These are phyloP conservation scores for Penicillium turbatum DNA, from an alignment of 495 filamentous ascomycete species.

Conservation along the genomic window DNA sequence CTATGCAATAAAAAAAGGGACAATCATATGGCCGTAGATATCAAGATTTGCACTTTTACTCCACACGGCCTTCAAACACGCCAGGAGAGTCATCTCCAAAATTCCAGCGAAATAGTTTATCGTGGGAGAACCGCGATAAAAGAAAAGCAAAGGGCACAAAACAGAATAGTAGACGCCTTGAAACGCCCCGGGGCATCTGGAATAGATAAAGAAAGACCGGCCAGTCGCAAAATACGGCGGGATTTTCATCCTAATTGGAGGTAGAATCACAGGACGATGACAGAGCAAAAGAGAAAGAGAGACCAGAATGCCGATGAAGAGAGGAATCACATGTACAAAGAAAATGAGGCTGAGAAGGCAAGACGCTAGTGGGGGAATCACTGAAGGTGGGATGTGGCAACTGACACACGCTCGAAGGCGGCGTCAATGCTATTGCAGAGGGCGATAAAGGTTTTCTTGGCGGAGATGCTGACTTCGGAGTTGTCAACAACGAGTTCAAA, in stretches of 20 bases:
- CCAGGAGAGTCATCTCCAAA: constrained; percentile 20
- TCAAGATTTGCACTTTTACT: constrained; percentile 22
- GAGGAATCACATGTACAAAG: constrained; percentile 23
- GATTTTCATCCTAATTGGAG: neutral
- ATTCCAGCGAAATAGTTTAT: constrained; percentile 23
- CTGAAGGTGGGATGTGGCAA: constrained; percentile 44
- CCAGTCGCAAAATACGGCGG: constrained; percentile 16
- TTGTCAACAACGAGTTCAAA: constrained; percentile 60
- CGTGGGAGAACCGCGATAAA: constrained; percentile 19
- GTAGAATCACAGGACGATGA: constrained; percentile 28
- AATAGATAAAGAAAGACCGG: neutral
- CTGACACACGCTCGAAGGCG: constrained; percentile 45
- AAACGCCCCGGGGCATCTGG: constrained; percentile 20
- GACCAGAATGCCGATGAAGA: constrained; percentile 16
- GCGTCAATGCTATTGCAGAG: constrained; percentile 50
- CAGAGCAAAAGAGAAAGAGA: constrained; percentile 2
- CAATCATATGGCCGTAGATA: constrained; percentile 12
- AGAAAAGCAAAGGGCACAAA: constrained; percentile 1
- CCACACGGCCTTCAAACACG: constrained; percentile 21
- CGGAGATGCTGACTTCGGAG: constrained; percentile 21
- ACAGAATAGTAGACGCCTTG: constrained; percentile 12
- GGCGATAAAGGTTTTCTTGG: constrained; percentile 37
- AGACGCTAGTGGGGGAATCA: constrained; percentile 38
- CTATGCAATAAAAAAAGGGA: constrained; percentile 5
- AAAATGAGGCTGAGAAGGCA: constrained; percentile 19